Evolutionary conservation across 2,329 filamentous ascomycete genomes (phyloP).

Genomic region (Scorias spongiosa): DNA sequence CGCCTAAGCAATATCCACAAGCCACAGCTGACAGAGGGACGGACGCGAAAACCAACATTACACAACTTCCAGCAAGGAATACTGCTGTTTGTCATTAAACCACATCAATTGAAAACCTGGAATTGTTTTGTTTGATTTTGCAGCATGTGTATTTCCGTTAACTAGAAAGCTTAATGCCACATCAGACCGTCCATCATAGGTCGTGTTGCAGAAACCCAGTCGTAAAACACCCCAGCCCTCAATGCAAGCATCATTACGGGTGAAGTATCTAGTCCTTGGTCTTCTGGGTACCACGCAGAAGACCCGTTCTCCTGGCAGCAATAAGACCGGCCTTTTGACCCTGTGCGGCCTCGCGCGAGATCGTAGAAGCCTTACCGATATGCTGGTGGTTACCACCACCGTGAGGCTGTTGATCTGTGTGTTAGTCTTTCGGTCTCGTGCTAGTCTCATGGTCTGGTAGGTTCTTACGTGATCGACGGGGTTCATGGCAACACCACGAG

Average conservation of each 20-base stretch:
- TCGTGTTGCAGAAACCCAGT: constrained; percentile 11
- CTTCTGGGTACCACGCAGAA: constrained; percentile 99
- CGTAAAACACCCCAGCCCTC: constrained; percentile 14
- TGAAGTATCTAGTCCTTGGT: constrained; percentile 56
- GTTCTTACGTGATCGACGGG: constrained; percentile 78
- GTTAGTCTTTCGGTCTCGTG: constrained; percentile 18
- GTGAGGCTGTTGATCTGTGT: constrained; percentile 27
- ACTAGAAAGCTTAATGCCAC: neutral
- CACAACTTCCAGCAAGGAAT: too few species aligned
- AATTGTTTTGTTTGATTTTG: neutral
- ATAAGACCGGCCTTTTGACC: constrained; percentile 99
- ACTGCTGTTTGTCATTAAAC: too few species aligned
- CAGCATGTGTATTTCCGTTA: neutral
- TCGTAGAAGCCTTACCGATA: constrained; percentile 99
- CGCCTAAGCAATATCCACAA: too few species aligned
- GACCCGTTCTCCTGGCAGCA: constrained; percentile 97
- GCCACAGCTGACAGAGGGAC: too few species aligned
- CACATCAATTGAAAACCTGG: too few species aligned
- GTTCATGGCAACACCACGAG: constrained; percentile 99
- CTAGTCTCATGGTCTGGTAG: constrained; percentile 1
- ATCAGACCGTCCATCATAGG: neutral
- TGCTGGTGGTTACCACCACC: constrained; percentile 97
- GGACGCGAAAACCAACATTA: too few species aligned
- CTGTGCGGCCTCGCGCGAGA: constrained; percentile 91
- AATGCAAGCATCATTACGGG: constrained; percentile 5